Percentiles rank a stretch among this genome's conserved stretches.
These are phyloP conservation scores for Hevea brasiliensis DNA, from an alignment of 345 rosid genomes.

Conservation along the genomic window DNA sequence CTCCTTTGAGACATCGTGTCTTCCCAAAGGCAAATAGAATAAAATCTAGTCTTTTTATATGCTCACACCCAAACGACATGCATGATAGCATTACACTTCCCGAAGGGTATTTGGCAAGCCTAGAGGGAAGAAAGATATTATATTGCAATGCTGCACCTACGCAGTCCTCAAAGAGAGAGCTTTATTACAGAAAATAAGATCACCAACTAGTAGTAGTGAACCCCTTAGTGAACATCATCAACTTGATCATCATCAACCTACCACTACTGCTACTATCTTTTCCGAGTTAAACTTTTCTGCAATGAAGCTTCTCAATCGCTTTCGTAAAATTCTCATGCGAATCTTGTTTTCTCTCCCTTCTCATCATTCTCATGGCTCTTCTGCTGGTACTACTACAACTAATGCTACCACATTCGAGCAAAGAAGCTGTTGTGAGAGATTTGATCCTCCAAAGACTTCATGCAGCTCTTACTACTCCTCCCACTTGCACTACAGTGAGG, in stretches of 20 bases:
- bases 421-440: constrained; percentile 36
- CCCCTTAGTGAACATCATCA: background rate
- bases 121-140: constrained; percentile 15
- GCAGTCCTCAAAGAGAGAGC: constrained; percentile 35
- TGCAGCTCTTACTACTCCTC: constrained; percentile 88
- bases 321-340: constrained; percentile 66
- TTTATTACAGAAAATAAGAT: constrained; percentile 44
- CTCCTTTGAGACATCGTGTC: constrained; percentile 8
- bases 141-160: constrained; percentile 33
- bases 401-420: constrained; percentile 1
- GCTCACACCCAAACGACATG: constrained; percentile 38
- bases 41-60: constrained; percentile 33
- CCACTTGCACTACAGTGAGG: constrained; percentile 75
- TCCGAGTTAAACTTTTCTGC: constrained; percentile 44
- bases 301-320: constrained; percentile 74
- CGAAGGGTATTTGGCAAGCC: constrained; percentile 32
- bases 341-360: constrained; percentile 57
- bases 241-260: background rate
- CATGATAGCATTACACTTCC: constrained; percentile 57
- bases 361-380: background rate
- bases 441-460: constrained; percentile 82
- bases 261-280: too few relatives aligned
- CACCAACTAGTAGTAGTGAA: background rate
- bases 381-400: constrained; percentile 16
- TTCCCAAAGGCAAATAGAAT: constrained; percentile 37